Evolutionary conservation across 805 yeast species (phyloP).

Genomic region (Blastobotrys robertii): DNA sequence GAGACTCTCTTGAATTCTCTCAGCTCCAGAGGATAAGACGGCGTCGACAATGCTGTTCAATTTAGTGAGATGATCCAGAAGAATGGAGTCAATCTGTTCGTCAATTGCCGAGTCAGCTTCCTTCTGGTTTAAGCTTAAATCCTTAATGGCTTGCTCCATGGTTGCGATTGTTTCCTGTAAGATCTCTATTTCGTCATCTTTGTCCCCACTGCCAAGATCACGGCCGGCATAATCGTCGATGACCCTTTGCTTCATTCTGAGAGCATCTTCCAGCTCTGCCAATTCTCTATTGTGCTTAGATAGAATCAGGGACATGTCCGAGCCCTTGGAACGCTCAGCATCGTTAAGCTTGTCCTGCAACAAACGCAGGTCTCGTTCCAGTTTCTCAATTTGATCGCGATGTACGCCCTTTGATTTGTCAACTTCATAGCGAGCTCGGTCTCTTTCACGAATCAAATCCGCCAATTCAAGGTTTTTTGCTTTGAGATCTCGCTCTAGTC

Average conservation of each 20-base stretch:
- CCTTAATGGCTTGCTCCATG: constrained; percentile 62
- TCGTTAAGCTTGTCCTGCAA: constrained; percentile 48
- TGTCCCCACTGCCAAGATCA: constrained; percentile 34
- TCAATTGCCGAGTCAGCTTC: constrained; percentile 45
- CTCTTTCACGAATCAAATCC: constrained; percentile 81
- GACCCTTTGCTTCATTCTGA: constrained; percentile 26
- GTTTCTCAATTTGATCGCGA: constrained; percentile 52
- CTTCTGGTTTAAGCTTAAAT: constrained; percentile 31
- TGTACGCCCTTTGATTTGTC: constrained; percentile 60
- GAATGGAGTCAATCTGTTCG: constrained; percentile 47
- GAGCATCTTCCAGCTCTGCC: constrained; percentile 36
- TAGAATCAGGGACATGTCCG: constrained; percentile 50
- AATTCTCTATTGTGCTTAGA: constrained; percentile 56
- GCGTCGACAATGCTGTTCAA: constrained; percentile 56
- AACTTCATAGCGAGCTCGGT: constrained; percentile 73
- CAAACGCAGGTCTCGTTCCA: constrained; percentile 56
- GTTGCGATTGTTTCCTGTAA: constrained; percentile 50
- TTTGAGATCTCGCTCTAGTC: constrained; percentile 71
- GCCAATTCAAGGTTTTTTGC: constrained; percentile 82
- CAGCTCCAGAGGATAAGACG: constrained; percentile 56
- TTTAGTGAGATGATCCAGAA: constrained; percentile 39
- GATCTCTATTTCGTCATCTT: constrained; percentile 70
- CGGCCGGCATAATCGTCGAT: constrained; percentile 22
- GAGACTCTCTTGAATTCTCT: constrained; percentile 59
- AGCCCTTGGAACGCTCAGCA: constrained; percentile 51